Evolutionary conservation across 352 stramenopile genomes (phyloP).

Genomic region (Saprolegnia parasitica): DNA sequence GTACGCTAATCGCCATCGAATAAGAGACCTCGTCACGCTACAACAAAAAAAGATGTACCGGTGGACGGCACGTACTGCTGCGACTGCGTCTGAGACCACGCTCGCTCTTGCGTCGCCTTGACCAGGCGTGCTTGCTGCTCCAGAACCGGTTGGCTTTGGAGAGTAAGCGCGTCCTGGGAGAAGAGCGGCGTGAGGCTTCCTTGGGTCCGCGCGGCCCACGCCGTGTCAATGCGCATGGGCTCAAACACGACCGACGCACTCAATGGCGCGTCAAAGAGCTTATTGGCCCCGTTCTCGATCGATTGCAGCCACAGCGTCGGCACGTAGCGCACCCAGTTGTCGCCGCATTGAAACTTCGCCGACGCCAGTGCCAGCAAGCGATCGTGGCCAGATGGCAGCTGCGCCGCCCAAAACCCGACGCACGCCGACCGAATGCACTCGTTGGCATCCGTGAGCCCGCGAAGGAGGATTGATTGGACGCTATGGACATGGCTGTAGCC

Average conservation of each 20-base stretch:
- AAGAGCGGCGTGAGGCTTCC: constrained; percentile 68
- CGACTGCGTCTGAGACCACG: constrained; percentile 37
- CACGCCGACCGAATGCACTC: constrained; percentile 37
- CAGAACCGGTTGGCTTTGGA: constrained; percentile 32
- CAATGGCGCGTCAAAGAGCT: constrained; percentile 54
- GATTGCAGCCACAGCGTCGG: constrained; percentile 48
- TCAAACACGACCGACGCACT: constrained; percentile 39
- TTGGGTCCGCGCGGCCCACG: constrained; percentile 57
- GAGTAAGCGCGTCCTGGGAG: constrained; percentile 56
- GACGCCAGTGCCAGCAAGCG: constrained; percentile 56
- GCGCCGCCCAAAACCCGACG: constrained; percentile 46
- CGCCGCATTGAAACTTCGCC: constrained; percentile 45
- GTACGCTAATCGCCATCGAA: background rate
- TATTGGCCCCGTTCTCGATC: constrained; percentile 30
- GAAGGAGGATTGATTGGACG: constrained; percentile 34
- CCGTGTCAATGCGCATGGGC: constrained; percentile 56
- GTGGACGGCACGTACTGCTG: constrained; percentile 33
- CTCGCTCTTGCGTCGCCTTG: constrained; percentile 28
- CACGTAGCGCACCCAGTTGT: constrained; percentile 66
- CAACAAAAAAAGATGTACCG: background rate
- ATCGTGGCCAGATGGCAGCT: constrained; percentile 36
- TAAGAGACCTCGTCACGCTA: background rate
- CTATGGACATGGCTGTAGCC: background rate
- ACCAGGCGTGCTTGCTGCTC: constrained; percentile 19
- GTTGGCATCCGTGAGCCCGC: constrained; percentile 50